Conservation (phyloP, 106 monocot species). For the Acorus gramineus region DNA sequence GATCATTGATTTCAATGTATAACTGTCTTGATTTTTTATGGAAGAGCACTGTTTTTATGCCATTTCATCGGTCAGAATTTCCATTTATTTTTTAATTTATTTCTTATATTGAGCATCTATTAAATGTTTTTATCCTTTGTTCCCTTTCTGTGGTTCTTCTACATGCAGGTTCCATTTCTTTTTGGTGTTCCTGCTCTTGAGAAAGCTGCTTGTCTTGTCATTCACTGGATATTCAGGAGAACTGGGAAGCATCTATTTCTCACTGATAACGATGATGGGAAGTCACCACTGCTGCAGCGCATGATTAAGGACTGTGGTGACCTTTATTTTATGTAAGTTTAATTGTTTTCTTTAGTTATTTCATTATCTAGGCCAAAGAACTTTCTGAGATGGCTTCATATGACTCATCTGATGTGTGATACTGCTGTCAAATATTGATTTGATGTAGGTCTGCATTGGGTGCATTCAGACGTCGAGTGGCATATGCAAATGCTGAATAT, state of each 20-base stretch:
- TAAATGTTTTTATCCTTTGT: neutral
- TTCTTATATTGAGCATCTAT: neutral
- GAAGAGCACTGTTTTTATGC: no score
- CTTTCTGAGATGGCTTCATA: neutral
- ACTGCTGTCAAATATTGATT: neutral
- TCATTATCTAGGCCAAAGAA: no score
- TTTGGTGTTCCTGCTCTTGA: conserved; percentile 78
- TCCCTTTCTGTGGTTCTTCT: neutral
- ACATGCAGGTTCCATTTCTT: conserved; percentile 91
- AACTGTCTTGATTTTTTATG: no score
- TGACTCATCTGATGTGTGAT: neutral
- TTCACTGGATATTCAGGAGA: conserved; percentile 89
- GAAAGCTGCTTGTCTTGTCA: conserved; percentile 62
- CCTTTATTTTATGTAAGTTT: conserved; percentile 73
- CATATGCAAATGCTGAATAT: conserved; percentile 76
- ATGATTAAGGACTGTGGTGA: conserved; percentile 80
- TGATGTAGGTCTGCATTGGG: conserved; percentile 64
- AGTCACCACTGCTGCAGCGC: conserved; percentile 61
- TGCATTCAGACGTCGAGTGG: conserved; percentile 70
- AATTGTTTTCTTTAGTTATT: neutral
- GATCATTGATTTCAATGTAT: no score
- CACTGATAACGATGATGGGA: conserved; percentile 58
- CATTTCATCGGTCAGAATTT: no score
- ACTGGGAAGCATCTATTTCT: conserved; percentile 96
- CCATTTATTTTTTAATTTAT: neutral